Conservation (phyloP, 2,329 filamentous ascomycete species). For the Mycocentrospora acerina region DNA sequence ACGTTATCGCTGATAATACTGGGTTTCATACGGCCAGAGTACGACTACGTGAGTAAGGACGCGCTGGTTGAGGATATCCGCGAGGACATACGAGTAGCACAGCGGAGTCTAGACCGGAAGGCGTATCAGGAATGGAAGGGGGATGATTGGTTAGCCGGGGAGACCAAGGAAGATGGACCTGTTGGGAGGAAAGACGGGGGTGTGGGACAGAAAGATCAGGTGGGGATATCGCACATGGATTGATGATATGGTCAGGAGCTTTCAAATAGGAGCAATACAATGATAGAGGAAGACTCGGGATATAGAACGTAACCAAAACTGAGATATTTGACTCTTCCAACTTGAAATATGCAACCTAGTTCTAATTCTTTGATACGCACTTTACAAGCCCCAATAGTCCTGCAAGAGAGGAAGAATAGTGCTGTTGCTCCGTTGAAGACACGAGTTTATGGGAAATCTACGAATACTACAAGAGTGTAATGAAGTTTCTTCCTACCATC, state of each 20-base stretch:
- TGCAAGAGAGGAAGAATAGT: constrained; percentile 1
- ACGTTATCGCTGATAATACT: constrained; percentile 78
- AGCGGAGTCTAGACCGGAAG: constrained; percentile 67
- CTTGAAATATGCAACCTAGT: too few species aligned
- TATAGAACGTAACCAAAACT: too few species aligned
- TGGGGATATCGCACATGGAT: constrained; percentile 16
- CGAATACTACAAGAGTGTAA: constrained; percentile 33
- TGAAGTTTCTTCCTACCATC: constrained; percentile 30
- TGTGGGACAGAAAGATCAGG: constrained; percentile 13
- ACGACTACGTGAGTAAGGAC: constrained; percentile 82
- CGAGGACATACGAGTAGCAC: constrained; percentile 82
- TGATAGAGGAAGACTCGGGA: too few species aligned
- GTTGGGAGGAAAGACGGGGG: constrained; percentile 5
- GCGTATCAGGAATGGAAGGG: constrained; percentile 59
- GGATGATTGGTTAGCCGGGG: constrained; percentile 44
- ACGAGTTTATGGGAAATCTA: constrained; percentile 29
- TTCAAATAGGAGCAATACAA: too few species aligned
- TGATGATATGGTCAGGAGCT: constrained; percentile 1
- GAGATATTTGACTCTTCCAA: too few species aligned
- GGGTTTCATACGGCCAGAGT: constrained; percentile 87
- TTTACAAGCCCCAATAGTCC: constrained; percentile 1
- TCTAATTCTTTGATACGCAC: too few species aligned
- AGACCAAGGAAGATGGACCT: constrained; percentile 10
- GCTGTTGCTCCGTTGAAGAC: constrained; percentile 20
- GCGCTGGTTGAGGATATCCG: constrained; percentile 85